phyloP scores from a whole-genome alignment of 139 green algal genomes.

The Dunaliella primolecta region DNA sequence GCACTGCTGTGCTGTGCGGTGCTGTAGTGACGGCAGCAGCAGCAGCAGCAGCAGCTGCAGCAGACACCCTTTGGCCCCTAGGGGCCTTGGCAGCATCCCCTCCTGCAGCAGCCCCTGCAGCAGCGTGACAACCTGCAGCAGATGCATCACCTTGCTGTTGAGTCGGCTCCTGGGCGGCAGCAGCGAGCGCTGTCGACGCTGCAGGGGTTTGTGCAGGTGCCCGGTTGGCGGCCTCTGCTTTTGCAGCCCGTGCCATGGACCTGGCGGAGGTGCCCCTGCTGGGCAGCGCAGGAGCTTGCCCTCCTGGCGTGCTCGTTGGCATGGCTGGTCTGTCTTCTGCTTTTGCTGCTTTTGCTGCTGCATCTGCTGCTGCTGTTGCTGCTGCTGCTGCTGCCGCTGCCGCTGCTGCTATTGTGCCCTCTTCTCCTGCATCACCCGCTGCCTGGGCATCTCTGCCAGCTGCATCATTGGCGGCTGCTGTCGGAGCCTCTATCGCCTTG shows the following conservation, averaged over 20 bases:
- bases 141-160: neutral
- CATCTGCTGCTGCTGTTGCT: conserved; percentile 17
- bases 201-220: neutral
- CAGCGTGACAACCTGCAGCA: neutral
- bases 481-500: neutral
- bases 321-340: conserved; percentile 26
- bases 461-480: conserved; percentile 40
- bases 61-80: no score
- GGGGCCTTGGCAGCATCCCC: neutral
- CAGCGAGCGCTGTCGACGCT: neutral
- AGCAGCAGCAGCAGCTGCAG: no score
- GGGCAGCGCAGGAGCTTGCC: conserved; percentile 33
- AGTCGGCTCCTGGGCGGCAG: neutral
- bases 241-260: neutral
- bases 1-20: no score
- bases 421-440: conserved; percentile 25
- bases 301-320: conserved; percentile 32
- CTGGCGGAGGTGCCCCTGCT: conserved; percentile 26
- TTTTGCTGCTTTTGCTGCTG: conserved; percentile 28
- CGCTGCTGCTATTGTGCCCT: neutral
- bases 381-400: neutral
- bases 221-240: neutral
- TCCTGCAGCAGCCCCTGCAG: neutral
- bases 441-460: conserved; percentile 49
- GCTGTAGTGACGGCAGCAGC: no score